Evolutionary conservation across 2,329 filamentous ascomycete species (phyloP).

Genomic region (Pezicula carpinea): DNA sequence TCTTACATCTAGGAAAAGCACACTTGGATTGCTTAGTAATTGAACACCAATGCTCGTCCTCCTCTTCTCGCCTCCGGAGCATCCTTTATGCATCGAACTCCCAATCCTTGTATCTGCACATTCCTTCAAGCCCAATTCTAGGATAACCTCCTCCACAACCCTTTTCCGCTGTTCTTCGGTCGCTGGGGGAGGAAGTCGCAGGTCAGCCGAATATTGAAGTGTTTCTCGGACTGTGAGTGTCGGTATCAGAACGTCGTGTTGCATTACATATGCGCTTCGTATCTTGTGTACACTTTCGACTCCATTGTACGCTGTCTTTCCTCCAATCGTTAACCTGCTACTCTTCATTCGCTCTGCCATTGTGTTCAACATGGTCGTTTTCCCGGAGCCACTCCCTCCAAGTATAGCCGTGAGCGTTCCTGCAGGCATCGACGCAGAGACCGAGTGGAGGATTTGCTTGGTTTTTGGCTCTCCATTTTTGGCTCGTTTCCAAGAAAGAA

Average conservation of each 20-base stretch:
- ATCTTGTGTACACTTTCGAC: constrained; percentile 46
- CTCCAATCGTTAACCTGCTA: constrained; percentile 44
- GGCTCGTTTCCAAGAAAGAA: constrained; percentile 27
- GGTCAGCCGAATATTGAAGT: constrained; percentile 65
- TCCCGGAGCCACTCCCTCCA: constrained; percentile 69
- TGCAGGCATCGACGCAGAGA: constrained; percentile 58
- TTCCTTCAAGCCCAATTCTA: constrained; percentile 71
- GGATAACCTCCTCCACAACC: constrained; percentile 72
- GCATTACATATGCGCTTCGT: constrained; percentile 67
- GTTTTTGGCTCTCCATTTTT: constrained; percentile 28
- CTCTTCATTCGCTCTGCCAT: constrained; percentile 64
- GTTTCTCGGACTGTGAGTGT: constrained; percentile 74
- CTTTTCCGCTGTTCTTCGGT: constrained; percentile 51
- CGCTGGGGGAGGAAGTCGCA: constrained; percentile 62
- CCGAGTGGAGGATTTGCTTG: constrained; percentile 55
- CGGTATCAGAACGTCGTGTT: constrained; percentile 70
- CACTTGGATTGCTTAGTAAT: constrained; percentile 71
- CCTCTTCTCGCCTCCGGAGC: constrained; percentile 75
- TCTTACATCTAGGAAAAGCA: constrained; percentile 62
- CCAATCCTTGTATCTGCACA: constrained; percentile 73
- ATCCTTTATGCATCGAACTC: constrained; percentile 66
- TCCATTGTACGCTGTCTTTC: constrained; percentile 59
- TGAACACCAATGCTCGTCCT: constrained; percentile 75
- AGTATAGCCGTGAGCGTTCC: constrained; percentile 72
- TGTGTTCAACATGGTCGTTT: constrained; percentile 67